Percentiles rank a stretch among this genome's conserved stretches.
Conservation (phyloP, 2,329 filamentous ascomycete species). For the Pestalotiopsis sp. region DNA sequence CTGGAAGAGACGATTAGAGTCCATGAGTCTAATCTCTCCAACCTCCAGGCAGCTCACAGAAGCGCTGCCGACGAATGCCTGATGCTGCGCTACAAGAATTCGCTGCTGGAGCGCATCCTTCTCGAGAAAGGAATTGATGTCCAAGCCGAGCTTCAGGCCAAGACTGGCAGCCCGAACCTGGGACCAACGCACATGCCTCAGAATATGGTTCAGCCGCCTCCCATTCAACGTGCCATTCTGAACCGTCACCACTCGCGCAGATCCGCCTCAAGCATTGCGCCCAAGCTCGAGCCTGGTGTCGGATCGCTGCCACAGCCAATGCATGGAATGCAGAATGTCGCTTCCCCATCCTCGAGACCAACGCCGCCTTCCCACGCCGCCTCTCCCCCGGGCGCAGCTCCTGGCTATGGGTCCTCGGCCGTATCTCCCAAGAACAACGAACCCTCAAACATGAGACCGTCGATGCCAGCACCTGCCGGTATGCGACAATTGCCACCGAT, state of each 20-base stretch:
- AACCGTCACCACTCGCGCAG: constrained; percentile 73
- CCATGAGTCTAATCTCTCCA: constrained; percentile 92
- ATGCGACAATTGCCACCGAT: constrained; percentile 40
- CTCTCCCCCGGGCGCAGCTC: constrained; percentile 52
- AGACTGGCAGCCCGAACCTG: constrained; percentile 83
- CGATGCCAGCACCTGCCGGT: constrained; percentile 30
- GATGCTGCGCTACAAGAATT: constrained; percentile 99
- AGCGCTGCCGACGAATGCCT: constrained; percentile 94
- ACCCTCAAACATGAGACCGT: constrained; percentile 43
- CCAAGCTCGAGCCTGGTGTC: constrained; percentile 64
- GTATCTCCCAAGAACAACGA: constrained; percentile 49
- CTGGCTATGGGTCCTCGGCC: constrained; percentile 41
- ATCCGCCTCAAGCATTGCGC: constrained; percentile 72
- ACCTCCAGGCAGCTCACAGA: constrained; percentile 89
- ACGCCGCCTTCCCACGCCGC: constrained; percentile 77
- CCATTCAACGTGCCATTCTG: constrained; percentile 77
- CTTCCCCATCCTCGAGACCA: constrained; percentile 71
- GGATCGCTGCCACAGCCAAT: constrained; percentile 45
- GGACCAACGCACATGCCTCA: constrained; percentile 68
- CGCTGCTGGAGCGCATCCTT: constrained; percentile 88
- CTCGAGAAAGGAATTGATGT: constrained; percentile 99
- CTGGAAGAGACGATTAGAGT: constrained; percentile 96
- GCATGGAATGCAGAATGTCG: constrained; percentile 51
- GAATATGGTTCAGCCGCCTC: constrained; percentile 70
- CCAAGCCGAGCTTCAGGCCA: constrained; percentile 89